Base-by-base conservation (phyloP, 441 rosid genomes). In the Hura crepitans region DNA sequence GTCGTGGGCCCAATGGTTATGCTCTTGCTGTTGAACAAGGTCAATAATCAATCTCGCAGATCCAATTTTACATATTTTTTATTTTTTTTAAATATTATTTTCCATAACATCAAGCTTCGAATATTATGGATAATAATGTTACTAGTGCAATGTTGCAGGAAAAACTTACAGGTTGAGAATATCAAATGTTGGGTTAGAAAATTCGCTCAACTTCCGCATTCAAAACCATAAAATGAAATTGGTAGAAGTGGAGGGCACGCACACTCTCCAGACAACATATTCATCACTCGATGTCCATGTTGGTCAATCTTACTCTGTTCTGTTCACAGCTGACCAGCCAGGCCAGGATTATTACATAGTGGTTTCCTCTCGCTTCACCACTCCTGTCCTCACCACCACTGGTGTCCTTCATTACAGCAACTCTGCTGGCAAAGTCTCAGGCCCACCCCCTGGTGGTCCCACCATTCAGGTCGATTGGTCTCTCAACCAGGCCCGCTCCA, bases 171-270 rank as follows among this genome's bases (percentile, higher is more conserved):
- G 98, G 74, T 71, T 92, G 31, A 86, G 99, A 68, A 86, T 95
- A 83, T 92, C 96, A 67, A 95, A 95, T 59, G 97, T 92, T 49
- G 98, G 99, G 49, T 65, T 92, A 72, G 85, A 88, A 70, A 73
- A 82, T 58, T 81, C 97, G 42, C 81, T 95, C 50, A 92, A 92
- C 79, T 88, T 95, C 80, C 80, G 97, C 18, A 87, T 95, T 82
- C 98, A 92, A 75, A 83, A 83, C 74, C 99, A 95, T 70, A 81
- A 68, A 30, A 76, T 95, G 93, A 90, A 74, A 75, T 69, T 95
- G 76, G 97, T 92, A 11, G 99, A 95, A 84, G 93, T 89, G 0
- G 99, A 95, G 77, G 99, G 99, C 27, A 89, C 96, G 0, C 98
- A 96, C 58, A 88, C 96, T 11, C 82, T 92, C 25, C 99, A 96